phyloP scores from a whole-genome alignment of 2,329 filamentous ascomycete genomes.

The Hyphodiscus sp. region DNA sequence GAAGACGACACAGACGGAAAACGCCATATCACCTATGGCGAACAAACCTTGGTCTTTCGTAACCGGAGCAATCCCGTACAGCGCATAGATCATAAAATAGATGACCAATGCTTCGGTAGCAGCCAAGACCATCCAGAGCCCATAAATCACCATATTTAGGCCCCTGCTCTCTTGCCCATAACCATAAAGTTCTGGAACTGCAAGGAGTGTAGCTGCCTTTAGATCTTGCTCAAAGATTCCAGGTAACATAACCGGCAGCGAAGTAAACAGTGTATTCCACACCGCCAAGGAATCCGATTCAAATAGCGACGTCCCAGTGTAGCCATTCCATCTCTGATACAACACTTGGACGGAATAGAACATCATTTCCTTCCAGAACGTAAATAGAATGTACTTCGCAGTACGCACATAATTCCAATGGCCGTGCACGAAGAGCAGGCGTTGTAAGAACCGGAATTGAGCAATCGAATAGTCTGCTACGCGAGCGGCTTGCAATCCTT shows the following conservation, averaged over 20 bases:
- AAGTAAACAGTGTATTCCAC: conserved; percentile 90
- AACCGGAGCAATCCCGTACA: conserved; percentile 54
- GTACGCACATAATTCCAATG: conserved; percentile 85
- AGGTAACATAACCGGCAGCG: conserved; percentile 75
- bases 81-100: conserved; percentile 62
- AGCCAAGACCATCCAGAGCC: conserved; percentile 73
- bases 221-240: conserved; percentile 90
- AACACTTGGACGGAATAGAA: conserved; percentile 79
- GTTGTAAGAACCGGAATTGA: conserved; percentile 79
- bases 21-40: conserved; percentile 65
- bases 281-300: conserved; percentile 78
- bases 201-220: conserved; percentile 70
- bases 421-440: conserved; percentile 75
- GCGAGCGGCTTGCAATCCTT: conserved; percentile 80
- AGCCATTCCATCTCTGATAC: conserved; percentile 76
- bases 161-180: conserved; percentile 69
- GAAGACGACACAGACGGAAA: conserved; percentile 61
- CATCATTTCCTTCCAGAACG: conserved; percentile 80
- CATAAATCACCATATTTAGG: conserved; percentile 72
- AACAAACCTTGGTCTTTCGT: conserved; percentile 61
- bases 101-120: conserved; percentile 65
- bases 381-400: conserved; percentile 79
- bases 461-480: conserved; percentile 87
- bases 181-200: conserved; percentile 81
- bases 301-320: conserved; percentile 83